phyloP scores from a whole-genome alignment of 2,329 filamentous ascomycete genomes.

The Magnaporthales sp. region DNA sequence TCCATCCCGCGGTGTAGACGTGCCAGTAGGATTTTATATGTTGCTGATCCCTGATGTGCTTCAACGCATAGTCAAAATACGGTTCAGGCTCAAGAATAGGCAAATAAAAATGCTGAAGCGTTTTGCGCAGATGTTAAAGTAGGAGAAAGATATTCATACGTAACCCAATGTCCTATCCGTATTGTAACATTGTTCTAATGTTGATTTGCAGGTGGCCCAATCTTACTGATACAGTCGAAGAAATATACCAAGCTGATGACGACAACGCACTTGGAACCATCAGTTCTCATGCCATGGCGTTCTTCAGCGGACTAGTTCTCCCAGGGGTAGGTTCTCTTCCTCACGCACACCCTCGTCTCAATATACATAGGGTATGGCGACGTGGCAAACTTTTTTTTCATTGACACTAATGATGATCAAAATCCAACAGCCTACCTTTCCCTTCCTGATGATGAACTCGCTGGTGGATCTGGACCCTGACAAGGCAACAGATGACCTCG shows the following conservation, averaged over 20 bases:
- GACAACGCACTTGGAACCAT: constrained; percentile 50
- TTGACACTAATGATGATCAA: not conserved
- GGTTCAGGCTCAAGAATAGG: constrained; percentile 54
- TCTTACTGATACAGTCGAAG: constrained; percentile 52
- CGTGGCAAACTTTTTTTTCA: constrained; percentile 4
- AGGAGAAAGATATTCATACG: not conserved
- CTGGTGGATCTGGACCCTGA: constrained; percentile 68
- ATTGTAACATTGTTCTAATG: not conserved
- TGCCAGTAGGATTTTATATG: no score
- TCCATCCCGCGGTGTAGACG: not conserved
- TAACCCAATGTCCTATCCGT: not conserved
- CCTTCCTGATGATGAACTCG: constrained; percentile 71
- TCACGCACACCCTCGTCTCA: not conserved
- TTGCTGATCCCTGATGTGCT: not conserved
- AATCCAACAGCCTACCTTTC: constrained; percentile 43
- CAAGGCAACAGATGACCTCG: constrained; percentile 53
- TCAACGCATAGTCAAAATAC: constrained; percentile 41
- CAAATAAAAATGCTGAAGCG: constrained; percentile 61
- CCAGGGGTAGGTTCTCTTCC: constrained; percentile 46
- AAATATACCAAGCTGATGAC: constrained; percentile 50
- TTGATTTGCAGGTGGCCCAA: constrained; percentile 54
- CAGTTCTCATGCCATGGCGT: constrained; percentile 67
- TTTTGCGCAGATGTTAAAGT: constrained; percentile 63
- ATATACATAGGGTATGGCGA: not conserved
- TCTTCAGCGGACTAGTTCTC: constrained; percentile 62